Evolutionary conservation across 805 yeast species (phyloP), one percentile per base, ranked within the genome.

Genomic region (Ogataea pignaliae): DNA sequence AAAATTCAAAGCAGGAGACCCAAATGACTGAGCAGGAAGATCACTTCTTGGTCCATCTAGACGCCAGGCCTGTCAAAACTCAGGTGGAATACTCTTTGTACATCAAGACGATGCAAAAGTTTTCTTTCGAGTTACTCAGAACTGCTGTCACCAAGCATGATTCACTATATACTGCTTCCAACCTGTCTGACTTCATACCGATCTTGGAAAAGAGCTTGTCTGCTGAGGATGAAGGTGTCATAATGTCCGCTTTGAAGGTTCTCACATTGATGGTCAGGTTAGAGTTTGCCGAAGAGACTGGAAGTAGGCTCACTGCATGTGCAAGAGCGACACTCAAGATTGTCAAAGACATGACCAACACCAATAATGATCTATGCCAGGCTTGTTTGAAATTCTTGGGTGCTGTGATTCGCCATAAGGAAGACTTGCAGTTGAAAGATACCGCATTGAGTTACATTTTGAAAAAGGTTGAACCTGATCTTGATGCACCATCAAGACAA

Each of bases 401-500:
- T 8, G 69, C 85, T 1, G 73, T 88, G 15, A 71, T 91, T 37
- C 78, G 91, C 53, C 82, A 83, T 53, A 82, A 79, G 55, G 75
- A 77, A 4, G 82, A 82, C 41, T 68, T 88, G 36, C 70, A 76
- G 39, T 61, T 89, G 52, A 85, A 85, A 53, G 84, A 82, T 29
- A 68, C 79, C 2, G 88, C 96, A 0, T 60, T 89, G 32, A 82
- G 86, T 43, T 88, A 84, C 58, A 69, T 91, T 18, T 66, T 93
- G 48, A 76, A 78, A 10, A 74, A 86, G 51, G 69, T 93, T 36
- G 79, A 78, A 59, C 95, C 97, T 1, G 98, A 93, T 65, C 68
- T 93, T 47, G 89, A 86, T 56, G 96, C 91, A 54, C 96, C 96
- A 10, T 83, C 78, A 52, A 78, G 83, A 51, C 97, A 91, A 61